phyloP scores from a whole-genome alignment of 108 stramenopile genomes.

The Seminavis robusta region DNA sequence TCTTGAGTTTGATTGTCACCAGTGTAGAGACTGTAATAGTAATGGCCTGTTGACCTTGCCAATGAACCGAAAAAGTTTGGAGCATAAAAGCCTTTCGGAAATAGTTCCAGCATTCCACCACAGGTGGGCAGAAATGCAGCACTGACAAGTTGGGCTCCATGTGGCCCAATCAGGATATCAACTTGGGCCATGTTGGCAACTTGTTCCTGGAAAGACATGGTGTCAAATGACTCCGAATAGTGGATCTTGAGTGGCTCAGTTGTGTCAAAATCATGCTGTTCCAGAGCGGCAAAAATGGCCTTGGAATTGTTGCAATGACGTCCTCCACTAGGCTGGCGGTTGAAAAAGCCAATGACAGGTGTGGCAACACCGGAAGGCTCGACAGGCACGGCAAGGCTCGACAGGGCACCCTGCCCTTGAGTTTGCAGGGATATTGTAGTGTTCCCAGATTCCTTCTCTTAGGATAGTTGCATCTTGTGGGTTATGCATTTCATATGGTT shows the following conservation, averaged over 20 bases:
- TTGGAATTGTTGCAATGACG: background rate
- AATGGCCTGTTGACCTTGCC: too few species aligned
- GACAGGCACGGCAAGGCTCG: too few species aligned
- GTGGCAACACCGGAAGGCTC: too few species aligned
- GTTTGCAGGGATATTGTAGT: too few species aligned
- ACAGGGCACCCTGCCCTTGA: too few species aligned
- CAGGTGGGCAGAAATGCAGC: slow-evolving; percentile 24
- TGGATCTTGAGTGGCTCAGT: background rate
- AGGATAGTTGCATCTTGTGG: too few species aligned
- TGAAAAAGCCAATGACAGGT: slow-evolving; percentile 16
- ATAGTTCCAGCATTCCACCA: slow-evolving; percentile 26
- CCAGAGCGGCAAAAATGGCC: background rate
- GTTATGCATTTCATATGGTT: too few species aligned
- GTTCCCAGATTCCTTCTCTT: too few species aligned
- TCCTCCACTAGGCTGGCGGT: background rate
- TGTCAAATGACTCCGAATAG: slow-evolving; percentile 5
- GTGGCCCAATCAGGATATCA: slow-evolving; percentile 30
- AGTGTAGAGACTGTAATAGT: too few species aligned
- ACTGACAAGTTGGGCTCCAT: slow-evolving; percentile 23
- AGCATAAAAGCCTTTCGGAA: slow-evolving; percentile 14
- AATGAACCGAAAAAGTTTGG: too few species aligned
- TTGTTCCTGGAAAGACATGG: slow-evolving; percentile 6
- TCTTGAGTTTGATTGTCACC: too few species aligned
- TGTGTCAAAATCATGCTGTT: slow-evolving; percentile 3
- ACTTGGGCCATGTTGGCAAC: slow-evolving; percentile 2